These are phyloP conservation scores for Glarea lozoyensis DNA, from an alignment of 495 filamentous ascomycete genomes.

Conservation along the genomic window DNA sequence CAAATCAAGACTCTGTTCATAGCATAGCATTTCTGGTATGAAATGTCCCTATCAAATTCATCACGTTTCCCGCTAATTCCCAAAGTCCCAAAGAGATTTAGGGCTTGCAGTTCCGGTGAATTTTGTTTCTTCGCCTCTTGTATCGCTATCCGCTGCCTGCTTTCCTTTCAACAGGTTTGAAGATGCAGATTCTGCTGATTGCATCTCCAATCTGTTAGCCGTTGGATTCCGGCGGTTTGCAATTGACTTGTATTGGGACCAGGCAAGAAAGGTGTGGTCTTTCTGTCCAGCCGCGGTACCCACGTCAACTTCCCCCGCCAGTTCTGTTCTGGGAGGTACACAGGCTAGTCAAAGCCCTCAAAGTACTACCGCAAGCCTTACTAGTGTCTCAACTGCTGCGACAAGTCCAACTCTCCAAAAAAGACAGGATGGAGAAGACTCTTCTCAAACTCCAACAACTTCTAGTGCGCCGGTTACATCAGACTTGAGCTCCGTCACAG, in stretches of 20 bases:
- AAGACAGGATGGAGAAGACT: neutral
- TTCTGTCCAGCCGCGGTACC: conserved; percentile 47
- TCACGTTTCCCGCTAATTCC: neutral
- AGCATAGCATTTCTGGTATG: conserved; percentile 15
- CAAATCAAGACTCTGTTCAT: conserved; percentile 6
- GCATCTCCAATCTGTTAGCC: conserved; percentile 53
- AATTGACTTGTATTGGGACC: conserved; percentile 60
- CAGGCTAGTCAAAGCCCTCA: conserved; percentile 21
- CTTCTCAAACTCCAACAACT: neutral
- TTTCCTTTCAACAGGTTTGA: conserved; percentile 45
- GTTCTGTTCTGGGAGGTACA: conserved; percentile 5
- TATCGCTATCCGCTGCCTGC: conserved; percentile 48
- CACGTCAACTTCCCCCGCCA: too few species aligned
- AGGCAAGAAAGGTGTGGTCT: conserved; percentile 38
- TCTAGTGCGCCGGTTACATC: neutral
- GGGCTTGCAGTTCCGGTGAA: conserved; percentile 51
- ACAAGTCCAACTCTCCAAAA: neutral
- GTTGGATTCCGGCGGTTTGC: conserved; percentile 48
- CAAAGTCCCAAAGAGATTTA: conserved; percentile 55
- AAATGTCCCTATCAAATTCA: neutral
- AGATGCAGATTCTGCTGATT: conserved; percentile 34
- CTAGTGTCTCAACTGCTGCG: conserved; percentile 16
- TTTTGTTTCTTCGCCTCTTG: conserved; percentile 45
- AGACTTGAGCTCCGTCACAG: neutral
- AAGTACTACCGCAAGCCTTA: too few species aligned